Base-by-base conservation (phyloP, 106 monocot genomes). In the Dendrobium catenatum region DNA sequence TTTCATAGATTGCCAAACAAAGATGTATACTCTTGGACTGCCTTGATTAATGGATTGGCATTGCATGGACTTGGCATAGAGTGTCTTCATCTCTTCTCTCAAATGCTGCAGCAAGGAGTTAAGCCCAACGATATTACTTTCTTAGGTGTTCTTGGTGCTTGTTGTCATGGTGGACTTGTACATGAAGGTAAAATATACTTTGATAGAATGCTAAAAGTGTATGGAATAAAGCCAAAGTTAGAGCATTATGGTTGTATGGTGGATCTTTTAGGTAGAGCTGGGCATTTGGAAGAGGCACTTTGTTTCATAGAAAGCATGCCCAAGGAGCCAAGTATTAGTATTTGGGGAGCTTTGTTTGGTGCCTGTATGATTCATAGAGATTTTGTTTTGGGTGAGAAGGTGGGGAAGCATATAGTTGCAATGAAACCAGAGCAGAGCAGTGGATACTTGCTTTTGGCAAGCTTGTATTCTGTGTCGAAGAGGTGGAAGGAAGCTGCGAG, bases 161-260 rank as follows among this genome's bases (percentile, higher is more conserved):
- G 88, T 72, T 87, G 85, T 59, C 86, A 88, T 80, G 82, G 83
- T 15, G 79, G 79, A 17, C 78, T 88, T 22, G 80, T 91, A 41
- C 81, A 88, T 0, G 40, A 83, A 61, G 86, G 88, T 24, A 84
- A 72, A 42, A 42, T 51, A 44, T 87, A 85, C 74, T 91, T 91
- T 24, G n/a, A 85, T 6, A 66, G 80, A 9, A 91, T 91, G 91
- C 72, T 26, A 74, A 78, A 16, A 41, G 17, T 79, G 11, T 72
- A 83, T 77, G 85, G 82, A 5, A 83, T 91, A 3, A 41, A 83
- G 27, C 88, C 85, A 19, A 85, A 86, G 79, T 83, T 91, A 22
- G 88, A 88, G 83, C 91, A 91, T 78, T 91, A 88, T 80, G 88
- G 86, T 1, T 88, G 91, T 72, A 86, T 91, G 86, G 86, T 91